Conservation (phyloP, 306 rosid genomes). For the Gillenia trifoliata region DNA sequence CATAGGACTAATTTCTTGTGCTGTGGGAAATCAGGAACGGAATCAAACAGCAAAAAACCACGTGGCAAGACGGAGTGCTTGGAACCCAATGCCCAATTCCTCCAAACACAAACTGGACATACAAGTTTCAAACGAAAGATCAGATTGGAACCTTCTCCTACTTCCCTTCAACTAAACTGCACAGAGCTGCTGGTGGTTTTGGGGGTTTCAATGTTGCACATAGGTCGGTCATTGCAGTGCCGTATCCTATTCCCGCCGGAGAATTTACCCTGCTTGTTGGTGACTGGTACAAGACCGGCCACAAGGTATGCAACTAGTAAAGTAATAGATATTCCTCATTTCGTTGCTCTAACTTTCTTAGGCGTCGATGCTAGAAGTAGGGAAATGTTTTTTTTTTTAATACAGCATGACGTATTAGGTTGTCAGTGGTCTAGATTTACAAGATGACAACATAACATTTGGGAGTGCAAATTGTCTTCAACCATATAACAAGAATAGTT, state of each 20-base stretch:
- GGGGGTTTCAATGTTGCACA: conserved; percentile 65
- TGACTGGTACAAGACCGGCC: conserved; percentile 65
- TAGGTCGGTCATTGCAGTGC: conserved; percentile 58
- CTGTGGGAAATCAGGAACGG: conserved; percentile 55
- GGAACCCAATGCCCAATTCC: conserved; percentile 92
- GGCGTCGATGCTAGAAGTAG: background rate
- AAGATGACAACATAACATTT: background rate
- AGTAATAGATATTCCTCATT: background rate
- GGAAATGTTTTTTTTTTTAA: too few relatives aligned
- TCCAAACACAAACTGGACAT: conserved; percentile 77
- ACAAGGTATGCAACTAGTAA: conserved; percentile 35
- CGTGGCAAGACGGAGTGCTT: conserved; percentile 88
- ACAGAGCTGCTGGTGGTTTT: conserved; percentile 71
- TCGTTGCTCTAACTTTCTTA: background rate
- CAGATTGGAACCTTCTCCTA: conserved; percentile 75
- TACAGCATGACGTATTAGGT: background rate
- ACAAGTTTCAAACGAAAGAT: conserved; percentile 76
- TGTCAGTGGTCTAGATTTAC: background rate
- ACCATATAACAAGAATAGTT: background rate
- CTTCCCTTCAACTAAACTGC: conserved; percentile 67
- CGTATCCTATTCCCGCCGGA: conserved; percentile 48
- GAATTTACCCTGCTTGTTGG: conserved; percentile 69
- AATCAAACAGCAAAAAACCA: conserved; percentile 55
- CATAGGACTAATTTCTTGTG: background rate
- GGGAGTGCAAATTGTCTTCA: background rate